These are phyloP conservation scores for Trypanosoma lewisi DNA, from an alignment of 208 protist species.

Conservation along the genomic window DNA sequence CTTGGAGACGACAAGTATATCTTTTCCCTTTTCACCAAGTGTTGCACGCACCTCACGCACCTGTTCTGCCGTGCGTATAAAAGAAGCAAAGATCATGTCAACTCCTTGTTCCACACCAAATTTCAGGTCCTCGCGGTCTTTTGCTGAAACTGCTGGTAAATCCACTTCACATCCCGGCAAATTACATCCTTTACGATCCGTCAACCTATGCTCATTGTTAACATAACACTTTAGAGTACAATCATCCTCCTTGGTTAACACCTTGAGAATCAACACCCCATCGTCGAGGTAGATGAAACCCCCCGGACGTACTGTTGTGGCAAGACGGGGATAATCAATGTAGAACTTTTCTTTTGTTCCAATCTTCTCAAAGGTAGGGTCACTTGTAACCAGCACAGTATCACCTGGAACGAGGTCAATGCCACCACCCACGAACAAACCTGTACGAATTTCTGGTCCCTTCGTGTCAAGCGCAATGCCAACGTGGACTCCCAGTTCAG, in stretches of 20 bases:
- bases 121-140: conserved; percentile 91
- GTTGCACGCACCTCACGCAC: conserved; percentile 91
- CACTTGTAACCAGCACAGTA: conserved; percentile 88
- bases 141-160: conserved; percentile 88
- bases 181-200: conserved; percentile 87
- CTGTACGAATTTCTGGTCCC: conserved; percentile 96
- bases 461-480: conserved; percentile 97
- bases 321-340: conserved; percentile 91
- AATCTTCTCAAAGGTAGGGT: conserved; percentile 80
- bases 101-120: conserved; percentile 96
- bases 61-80: conserved; percentile 95
- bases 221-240: conserved; percentile 78
- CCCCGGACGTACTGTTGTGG: conserved; percentile 75
- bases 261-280: conserved; percentile 92
- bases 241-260: conserved; percentile 72
- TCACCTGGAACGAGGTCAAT: conserved; percentile 65
- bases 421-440: conserved; percentile 77
- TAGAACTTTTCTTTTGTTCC: conserved; percentile 84
- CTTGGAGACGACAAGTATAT: conserved; percentile 98
- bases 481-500: conserved; percentile 85
- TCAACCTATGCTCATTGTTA: conserved; percentile 76
- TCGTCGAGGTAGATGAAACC: conserved; percentile 96
- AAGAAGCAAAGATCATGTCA: conserved; percentile 98
- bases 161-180: conserved; percentile 87
- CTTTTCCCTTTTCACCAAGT: conserved; percentile 88